Evolutionary conservation across 805 yeast species (phyloP).

Genomic region (Yarrowia sp.): DNA sequence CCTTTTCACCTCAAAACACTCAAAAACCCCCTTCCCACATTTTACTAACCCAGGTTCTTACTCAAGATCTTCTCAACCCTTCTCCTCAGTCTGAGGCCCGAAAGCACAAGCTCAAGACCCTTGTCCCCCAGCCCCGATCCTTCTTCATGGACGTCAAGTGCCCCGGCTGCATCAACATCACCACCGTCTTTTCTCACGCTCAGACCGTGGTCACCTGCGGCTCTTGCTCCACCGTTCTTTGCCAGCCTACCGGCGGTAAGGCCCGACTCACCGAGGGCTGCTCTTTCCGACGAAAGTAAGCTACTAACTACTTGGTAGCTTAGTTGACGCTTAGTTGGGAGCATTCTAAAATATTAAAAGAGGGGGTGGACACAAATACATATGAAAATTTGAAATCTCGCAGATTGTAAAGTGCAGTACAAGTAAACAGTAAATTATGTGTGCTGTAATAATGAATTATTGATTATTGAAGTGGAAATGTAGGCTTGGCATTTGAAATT

Average conservation of each 20-base stretch:
- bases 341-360: slow-evolving; percentile 38
- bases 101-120: slow-evolving; percentile 96
- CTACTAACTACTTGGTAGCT: too few species aligned
- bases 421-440: too few species aligned
- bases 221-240: slow-evolving; percentile 95
- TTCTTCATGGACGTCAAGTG: slow-evolving; percentile 99
- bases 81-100: slow-evolving; percentile 94
- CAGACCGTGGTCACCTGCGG: slow-evolving; percentile 99
- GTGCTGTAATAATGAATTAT: too few species aligned
- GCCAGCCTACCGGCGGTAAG: slow-evolving; percentile 99
- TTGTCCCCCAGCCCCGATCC: slow-evolving; percentile 98
- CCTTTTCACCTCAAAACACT: background rate
- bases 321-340: slow-evolving; percentile 47
- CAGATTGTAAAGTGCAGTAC: background rate
- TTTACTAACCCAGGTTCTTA: slow-evolving; percentile 78
- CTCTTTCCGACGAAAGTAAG: slow-evolving; percentile 99
- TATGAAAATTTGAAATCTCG: slow-evolving; percentile 38
- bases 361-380: slow-evolving; percentile 38
- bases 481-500: too few species aligned
- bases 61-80: slow-evolving; percentile 99
- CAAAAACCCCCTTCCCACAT: too few species aligned
- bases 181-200: slow-evolving; percentile 99
- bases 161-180: slow-evolving; percentile 98
- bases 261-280: slow-evolving; percentile 99
- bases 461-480: too few species aligned